Conservation (phyloP, 1,284 basidiomycete genomes). For the Schizophyllum commune region DNA sequence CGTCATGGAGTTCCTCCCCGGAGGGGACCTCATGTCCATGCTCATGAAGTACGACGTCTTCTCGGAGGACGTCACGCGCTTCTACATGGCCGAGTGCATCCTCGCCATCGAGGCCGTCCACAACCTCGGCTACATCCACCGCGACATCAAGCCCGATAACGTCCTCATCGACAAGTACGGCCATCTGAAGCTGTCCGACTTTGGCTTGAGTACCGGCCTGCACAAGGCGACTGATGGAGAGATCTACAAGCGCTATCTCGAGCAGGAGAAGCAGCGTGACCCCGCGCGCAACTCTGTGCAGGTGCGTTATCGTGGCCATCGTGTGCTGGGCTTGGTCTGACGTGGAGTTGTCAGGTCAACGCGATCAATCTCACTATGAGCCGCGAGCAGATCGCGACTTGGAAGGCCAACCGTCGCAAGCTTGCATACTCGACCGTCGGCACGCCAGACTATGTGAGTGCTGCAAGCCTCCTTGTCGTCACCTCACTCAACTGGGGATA, state of each 20-base stretch:
- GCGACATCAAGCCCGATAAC: constrained; percentile 99
- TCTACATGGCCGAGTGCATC: constrained; percentile 99
- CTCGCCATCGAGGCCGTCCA: constrained; percentile 98
- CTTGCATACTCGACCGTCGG: constrained; percentile 99
- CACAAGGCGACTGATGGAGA: constrained; percentile 96
- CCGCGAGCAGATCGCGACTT: constrained; percentile 92
- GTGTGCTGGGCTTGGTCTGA: neutral
- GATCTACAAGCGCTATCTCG: constrained; percentile 87
- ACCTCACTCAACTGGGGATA: constrained; percentile 31
- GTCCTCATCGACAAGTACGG: constrained; percentile 96
- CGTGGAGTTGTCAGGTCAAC: constrained; percentile 46
- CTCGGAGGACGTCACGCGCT: constrained; percentile 96
- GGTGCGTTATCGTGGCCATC: constrained; percentile 9
- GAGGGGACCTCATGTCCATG: constrained; percentile 98
- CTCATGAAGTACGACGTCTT: constrained; percentile 99
- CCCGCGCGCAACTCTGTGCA: constrained; percentile 85
- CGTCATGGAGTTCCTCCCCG: constrained; percentile 75
- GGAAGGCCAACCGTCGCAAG: constrained; percentile 98
- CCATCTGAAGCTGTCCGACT: constrained; percentile 97
- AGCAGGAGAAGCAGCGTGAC: constrained; percentile 52
- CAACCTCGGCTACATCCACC: constrained; percentile 98
- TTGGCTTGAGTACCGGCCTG: constrained; percentile 95
- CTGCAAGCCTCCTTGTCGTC: neutral
- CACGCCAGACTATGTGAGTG: constrained; percentile 65
- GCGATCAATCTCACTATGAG: constrained; percentile 94